phyloP scores from a whole-genome alignment of 108 stramenopile species.

The Aurantiochytrium sp. region DNA sequence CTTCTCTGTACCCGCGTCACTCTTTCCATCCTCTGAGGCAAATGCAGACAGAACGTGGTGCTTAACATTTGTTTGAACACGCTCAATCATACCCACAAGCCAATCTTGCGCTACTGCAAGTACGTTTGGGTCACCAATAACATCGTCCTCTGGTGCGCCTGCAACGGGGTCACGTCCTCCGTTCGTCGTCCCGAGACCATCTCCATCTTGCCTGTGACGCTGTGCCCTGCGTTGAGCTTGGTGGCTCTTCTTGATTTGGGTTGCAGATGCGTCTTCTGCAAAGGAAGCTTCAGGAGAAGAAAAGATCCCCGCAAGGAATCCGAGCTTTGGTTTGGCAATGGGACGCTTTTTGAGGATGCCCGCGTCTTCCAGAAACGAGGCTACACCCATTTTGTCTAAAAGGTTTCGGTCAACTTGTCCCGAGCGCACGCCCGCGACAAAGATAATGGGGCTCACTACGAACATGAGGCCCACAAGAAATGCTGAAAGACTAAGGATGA shows the following conservation, averaged over 20 bases:
- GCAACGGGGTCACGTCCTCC: neutral
- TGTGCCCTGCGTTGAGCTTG: neutral
- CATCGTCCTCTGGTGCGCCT: neutral
- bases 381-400: neutral
- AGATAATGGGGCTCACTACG: neutral
- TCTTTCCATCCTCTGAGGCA: neutral
- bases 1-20: neutral
- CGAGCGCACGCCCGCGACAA: neutral
- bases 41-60: neutral
- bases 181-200: neutral
- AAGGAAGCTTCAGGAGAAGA: neutral
- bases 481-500: neutral
- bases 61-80: neutral
- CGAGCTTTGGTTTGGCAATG: neutral
- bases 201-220: too few species aligned
- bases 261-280: neutral
- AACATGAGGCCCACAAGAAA: neutral
- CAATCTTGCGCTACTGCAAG: neutral
- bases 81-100: neutral
- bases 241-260: neutral
- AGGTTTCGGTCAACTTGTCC: neutral
- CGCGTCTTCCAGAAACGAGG: neutral
- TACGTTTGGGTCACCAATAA: neutral
- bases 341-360: neutral
- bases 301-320: neutral